These are phyloP conservation scores for Rhododendron griersonianum DNA, from an alignment of 148 eudicot species.

Conservation along the genomic window DNA sequence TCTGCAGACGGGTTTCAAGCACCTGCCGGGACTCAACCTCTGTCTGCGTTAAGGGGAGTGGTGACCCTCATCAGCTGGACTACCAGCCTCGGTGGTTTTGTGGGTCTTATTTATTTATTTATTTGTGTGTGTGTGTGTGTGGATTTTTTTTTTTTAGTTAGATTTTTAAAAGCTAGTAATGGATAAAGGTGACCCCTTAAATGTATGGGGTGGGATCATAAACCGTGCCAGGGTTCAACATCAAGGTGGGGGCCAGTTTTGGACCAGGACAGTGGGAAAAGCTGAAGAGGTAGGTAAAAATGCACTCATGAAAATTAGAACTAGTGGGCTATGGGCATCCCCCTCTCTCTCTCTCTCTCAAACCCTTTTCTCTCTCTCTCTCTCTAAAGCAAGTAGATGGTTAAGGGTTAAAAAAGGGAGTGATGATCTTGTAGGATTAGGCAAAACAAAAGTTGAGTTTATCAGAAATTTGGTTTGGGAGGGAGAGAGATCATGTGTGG, in stretches of 20 bases:
- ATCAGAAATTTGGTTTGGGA: no score
- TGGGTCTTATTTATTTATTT: not conserved
- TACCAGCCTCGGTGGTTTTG: not conserved
- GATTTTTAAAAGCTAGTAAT: not conserved
- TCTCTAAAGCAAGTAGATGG: slow-evolving; percentile 14
- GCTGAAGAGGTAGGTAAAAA: slow-evolving; percentile 25
- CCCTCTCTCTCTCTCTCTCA: not conserved
- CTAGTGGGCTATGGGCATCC: slow-evolving; percentile 7
- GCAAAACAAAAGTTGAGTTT: no score
- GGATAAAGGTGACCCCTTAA: not conserved
- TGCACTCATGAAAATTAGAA: slow-evolving; percentile 22
- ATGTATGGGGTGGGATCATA: slow-evolving; percentile 4
- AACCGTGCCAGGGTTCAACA: slow-evolving; percentile 20
- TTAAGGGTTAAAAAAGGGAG: not conserved
- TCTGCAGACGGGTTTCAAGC: no score
- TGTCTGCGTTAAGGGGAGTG: no score
- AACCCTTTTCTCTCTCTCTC: not conserved
- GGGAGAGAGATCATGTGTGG: not conserved
- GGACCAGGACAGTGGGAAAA: slow-evolving; percentile 23
- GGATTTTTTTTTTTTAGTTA: not conserved
- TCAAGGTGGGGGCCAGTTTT: slow-evolving; percentile 20
- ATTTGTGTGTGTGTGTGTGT: slow-evolving; percentile 2
- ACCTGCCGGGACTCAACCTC: no score
- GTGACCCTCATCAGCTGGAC: no score
- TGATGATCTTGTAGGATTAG: no score